Conservation (phyloP, 352 stramenopile species). For the Phytophthora rubi region DNA sequence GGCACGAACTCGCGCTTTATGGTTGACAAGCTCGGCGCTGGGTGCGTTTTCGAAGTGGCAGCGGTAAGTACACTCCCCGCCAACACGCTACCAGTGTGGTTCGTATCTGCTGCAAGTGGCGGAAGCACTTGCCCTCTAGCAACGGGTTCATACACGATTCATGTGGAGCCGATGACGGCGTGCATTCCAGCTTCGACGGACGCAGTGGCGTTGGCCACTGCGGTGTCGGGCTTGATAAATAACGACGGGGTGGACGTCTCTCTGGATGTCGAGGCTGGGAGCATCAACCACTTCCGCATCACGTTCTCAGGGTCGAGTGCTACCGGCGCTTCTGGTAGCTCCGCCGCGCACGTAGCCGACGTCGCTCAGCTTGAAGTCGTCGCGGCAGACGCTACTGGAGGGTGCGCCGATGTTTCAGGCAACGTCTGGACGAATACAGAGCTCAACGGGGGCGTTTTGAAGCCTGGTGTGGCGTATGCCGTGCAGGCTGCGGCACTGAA, state of each 20-base stretch:
- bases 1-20: constrained; percentile 78
- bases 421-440: constrained; percentile 73
- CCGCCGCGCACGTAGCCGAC: constrained; percentile 25
- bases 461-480: constrained; percentile 87
- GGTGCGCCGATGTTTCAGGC: constrained; percentile 55
- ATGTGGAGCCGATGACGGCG: constrained; percentile 52
- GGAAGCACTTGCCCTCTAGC: constrained; percentile 40
- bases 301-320: constrained; percentile 89
- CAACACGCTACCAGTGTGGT: constrained; percentile 50
- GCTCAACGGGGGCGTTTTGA: constrained; percentile 82
- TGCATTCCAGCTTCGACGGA: constrained; percentile 55
- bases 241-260: constrained; percentile 65
- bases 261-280: constrained; percentile 49
- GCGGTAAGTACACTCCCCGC: constrained; percentile 38
- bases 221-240: constrained; percentile 50
- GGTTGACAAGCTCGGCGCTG: constrained; percentile 47
- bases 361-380: constrained; percentile 55
- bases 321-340: constrained; percentile 39
- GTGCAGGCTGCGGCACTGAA: constrained; percentile 92
- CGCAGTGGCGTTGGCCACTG: constrained; percentile 33
- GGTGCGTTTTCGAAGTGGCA: constrained; percentile 67
- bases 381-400: constrained; percentile 60
- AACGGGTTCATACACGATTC: constrained; percentile 52
- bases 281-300: constrained; percentile 68
- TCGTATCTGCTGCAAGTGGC: constrained; percentile 22